Evolutionary conservation across 176 grass and related monocot genomes (phyloP).

Genomic region (Triticum timopheevii): DNA sequence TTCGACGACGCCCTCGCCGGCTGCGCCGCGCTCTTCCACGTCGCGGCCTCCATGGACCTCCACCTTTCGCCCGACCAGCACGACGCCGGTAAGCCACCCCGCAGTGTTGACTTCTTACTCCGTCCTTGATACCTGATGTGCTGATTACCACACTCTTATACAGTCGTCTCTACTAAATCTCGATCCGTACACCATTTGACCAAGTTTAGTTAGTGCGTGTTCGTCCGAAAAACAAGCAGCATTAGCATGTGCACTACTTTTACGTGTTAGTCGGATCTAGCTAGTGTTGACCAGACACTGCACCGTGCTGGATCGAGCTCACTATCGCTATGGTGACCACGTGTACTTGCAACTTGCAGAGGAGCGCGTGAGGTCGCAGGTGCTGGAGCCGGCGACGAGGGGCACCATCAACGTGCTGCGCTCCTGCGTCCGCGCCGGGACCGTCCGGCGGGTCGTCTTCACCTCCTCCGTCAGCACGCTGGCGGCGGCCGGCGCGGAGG

Average conservation of each 20-base stretch:
- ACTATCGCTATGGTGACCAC: background rate
- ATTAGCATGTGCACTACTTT: too few species aligned
- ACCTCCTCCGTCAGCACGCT: constrained; percentile 90
- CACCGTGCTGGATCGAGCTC: background rate
- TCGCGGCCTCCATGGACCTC: constrained; percentile 90
- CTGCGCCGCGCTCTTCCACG: constrained; percentile 67
- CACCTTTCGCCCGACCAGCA: constrained; percentile 37
- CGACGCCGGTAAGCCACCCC: constrained; percentile 40
- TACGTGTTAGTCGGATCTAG: background rate
- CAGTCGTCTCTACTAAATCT: background rate
- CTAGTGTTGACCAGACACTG: background rate
- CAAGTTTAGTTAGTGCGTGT: background rate
- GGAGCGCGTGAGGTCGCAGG: constrained; percentile 49
- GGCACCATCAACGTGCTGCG: constrained; percentile 70
- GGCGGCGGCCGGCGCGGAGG: constrained; percentile 11
- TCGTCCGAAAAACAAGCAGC: too few species aligned
- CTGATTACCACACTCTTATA: background rate
- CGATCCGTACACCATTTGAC: background rate
- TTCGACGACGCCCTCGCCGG: constrained; percentile 57
- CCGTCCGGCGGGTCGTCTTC: constrained; percentile 65
- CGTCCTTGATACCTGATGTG: background rate
- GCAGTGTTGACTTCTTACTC: background rate
- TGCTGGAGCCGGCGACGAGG: constrained; percentile 60
- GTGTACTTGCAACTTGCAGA: constrained; percentile 48
- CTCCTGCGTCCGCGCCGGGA: constrained; percentile 57